Percentiles rank a stretch among this genome's conserved stretches.
These are phyloP conservation scores for Cryptomeria japonica DNA, from an alignment of 75 land plant species.

Conservation along the genomic window DNA sequence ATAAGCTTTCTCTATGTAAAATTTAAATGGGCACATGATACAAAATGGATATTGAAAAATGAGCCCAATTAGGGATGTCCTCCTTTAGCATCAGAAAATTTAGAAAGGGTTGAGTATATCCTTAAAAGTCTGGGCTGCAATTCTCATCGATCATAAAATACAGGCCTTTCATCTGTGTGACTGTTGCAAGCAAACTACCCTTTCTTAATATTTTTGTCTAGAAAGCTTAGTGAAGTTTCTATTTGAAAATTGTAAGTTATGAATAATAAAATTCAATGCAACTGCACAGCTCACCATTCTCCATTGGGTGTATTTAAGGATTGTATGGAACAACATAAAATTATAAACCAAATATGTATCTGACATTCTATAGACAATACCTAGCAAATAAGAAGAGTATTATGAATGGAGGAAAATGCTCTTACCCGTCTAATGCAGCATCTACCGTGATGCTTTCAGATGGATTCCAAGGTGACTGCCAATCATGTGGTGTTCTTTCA, in stretches of 20 bases:
- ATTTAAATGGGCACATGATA: background rate
- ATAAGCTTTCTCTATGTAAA: background rate
- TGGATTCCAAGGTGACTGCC: conserved; percentile 54
- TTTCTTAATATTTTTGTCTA: background rate
- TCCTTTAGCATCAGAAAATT: background rate
- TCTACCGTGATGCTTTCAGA: conserved; percentile 41
- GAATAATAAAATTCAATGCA: background rate
- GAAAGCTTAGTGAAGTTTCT: background rate
- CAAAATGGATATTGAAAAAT: background rate
- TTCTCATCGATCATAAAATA: background rate
- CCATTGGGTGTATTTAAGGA: background rate
- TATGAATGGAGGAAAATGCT: background rate
- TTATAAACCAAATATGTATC: background rate
- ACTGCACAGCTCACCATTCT: conserved; percentile 3
- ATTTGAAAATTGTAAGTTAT: background rate
- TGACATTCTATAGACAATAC: background rate
- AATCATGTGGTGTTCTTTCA: conserved; percentile 40
- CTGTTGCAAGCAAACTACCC: background rate
- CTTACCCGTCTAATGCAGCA: conserved; percentile 63
- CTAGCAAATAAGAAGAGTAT: background rate
- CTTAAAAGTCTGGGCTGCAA: background rate
- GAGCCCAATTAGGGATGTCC: background rate
- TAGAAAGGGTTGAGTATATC: background rate
- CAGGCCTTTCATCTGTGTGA: background rate
- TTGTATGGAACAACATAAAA: background rate